Conservation (phyloP, 306 rosid species). For the Gastrolobium villosum region DNA sequence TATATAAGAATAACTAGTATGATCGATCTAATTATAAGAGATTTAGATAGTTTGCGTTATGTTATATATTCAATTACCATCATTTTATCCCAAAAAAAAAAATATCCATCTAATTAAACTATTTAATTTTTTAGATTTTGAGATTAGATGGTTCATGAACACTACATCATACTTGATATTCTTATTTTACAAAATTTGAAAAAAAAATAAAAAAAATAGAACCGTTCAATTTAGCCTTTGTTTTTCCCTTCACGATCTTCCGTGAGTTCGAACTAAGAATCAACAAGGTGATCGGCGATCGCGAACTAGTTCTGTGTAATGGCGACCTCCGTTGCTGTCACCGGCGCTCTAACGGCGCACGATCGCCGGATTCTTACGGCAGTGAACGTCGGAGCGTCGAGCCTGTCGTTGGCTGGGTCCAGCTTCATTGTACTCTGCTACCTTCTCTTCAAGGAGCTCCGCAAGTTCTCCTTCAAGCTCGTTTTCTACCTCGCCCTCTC, state of each 20-base stretch:
- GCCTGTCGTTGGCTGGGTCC: constrained; percentile 89
- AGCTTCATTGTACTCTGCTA: constrained; percentile 94
- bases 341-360: constrained; percentile 65
- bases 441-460: constrained; percentile 97
- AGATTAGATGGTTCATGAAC: too few species aligned
- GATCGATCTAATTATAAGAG: too few species aligned
- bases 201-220: constrained; percentile 13
- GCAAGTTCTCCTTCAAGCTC: constrained; percentile 99
- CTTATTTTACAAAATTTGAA: background rate
- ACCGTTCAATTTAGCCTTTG: background rate
- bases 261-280: constrained; percentile 9
- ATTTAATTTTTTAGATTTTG: too few species aligned
- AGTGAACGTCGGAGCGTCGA: constrained; percentile 81
- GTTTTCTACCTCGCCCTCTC: constrained; percentile 97
- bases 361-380: constrained; percentile 71
- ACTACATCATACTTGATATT: background rate
- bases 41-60: too few species aligned
- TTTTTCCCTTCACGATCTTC: too few species aligned
- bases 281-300: constrained; percentile 40
- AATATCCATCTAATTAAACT: too few species aligned
- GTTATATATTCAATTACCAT: too few species aligned
- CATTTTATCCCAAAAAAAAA: too few species aligned
- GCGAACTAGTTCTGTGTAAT: constrained; percentile 41
- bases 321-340: constrained; percentile 59
- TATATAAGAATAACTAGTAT: too few species aligned